Base-by-base conservation (phyloP, 2,329 filamentous ascomycete genomes). In the Bimuria novae-zelandiae region DNA sequence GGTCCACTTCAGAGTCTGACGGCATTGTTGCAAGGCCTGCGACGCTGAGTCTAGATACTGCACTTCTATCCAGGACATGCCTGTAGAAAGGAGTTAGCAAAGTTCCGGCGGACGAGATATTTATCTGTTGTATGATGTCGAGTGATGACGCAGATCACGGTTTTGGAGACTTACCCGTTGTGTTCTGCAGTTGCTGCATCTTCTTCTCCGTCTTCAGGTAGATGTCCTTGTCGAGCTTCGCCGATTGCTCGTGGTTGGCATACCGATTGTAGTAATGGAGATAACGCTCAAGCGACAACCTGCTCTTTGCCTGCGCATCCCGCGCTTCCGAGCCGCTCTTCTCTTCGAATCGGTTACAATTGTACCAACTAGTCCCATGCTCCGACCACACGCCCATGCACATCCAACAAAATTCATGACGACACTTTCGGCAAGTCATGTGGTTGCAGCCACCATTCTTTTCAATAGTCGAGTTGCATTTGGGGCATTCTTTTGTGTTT, bases 381-480 rank as follows among this genome's bases (percentile, higher is more conserved):
- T 99, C 94, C 1, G 92, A 95, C 94, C 94, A 99, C 0, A 96
- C 80, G 0, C 94, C 94, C 94, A 99, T 99, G 70, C 94, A 99
- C 89, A 99, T 97, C 94, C 94, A 99, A 77, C 94, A 99, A 69
- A 99, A 97, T 69, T 97, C 92, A 69, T 97, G 88, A 68, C 92
- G 91, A 79, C 92, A 97, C 75, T 97, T 97, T 51, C 92, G 82
- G 72, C 92, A 97, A 0, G 92, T 97, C 92, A 97, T 97, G 74
- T 97, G 92, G 77, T 97, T 97, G 79, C 92, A 97, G 3, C 92
- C 92, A 47, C 92, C 92, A 62, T 99, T 99, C 84, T 99, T 99
- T 77, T 99, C 94, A 39, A 99, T 99, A 0, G 94, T 99, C 2
- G 93, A 97, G 63, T 90, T 86, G 75, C 94, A 99, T 72, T 89